Evolutionary conservation across 148 eudicot species (phyloP), one percentile per base, ranked within the genome.

Genomic region (Silene latifolia): DNA sequence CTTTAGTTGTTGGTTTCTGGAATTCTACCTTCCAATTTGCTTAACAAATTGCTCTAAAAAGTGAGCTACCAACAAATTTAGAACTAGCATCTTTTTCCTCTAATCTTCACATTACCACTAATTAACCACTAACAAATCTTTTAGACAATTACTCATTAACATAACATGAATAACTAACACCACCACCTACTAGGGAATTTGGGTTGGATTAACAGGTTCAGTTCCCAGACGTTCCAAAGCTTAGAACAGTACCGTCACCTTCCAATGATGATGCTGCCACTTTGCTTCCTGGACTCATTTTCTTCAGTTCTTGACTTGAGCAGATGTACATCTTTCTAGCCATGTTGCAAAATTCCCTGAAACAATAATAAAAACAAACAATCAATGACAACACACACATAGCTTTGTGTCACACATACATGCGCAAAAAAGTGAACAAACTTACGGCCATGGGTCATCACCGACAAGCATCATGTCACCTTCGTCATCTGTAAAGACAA

Each of bases 401-500:
- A 42, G 8, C 11, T 46, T 27, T 59, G 12, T 68, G 48, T 68
- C 14, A 3, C 2, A 7, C 2, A 18, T 3, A 8, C 7, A 10
- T 19, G 13, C 4, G 20, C 56, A 5, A 61, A 19, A 19, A 13
- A 17, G 51, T 17, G 18, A n/a, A 58, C 1, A 20, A 67, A 86
- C 97, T 92, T 79, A 95, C 99, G 23, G 79, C 97, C 97, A 95
- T 7, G 99, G 97, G 81, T 95, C 87, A 73, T 92, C 98, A 17
- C 98, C 96, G 83, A 89, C 87, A 58, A 90, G 93, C 97, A 92
- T 95, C 96, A 85, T 86, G 75, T 95, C 97, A 17, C 97, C 98
- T 79, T 92, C 99, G 51, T 89, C 84, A 61, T 95, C 99, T 11
- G 97, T 95, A 61, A 89, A 95, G 8, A 95, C 91, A 5, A 95